Evolutionary conservation across 2,329 filamentous ascomycete species (phyloP), one percentile per base, ranked within the genome.

Genomic region (Arthroderma sp.): DNA sequence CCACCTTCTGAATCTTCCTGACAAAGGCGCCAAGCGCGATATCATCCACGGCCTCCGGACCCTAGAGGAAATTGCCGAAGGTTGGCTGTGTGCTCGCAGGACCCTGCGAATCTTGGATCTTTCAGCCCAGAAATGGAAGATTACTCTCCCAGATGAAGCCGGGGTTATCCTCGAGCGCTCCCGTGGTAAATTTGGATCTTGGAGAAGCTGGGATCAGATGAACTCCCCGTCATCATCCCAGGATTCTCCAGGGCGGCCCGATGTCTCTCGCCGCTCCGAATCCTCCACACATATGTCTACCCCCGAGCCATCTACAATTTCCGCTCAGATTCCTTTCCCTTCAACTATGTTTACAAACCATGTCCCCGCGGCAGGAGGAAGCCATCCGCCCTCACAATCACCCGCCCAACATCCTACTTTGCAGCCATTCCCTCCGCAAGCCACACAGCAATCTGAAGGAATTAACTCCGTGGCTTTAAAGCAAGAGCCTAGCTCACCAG

Each of bases 1-100:
- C 34, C 91, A 96, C 56, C 69, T 98, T 15, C 77, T 98, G 32
- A 95, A 95, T 53, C 70, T 96, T 1, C 88, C 88, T 0, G 88
- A 95, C 54, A 94, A 91, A 66, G 91, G 85, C 29, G 86, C 91
- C 4, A 82, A 79, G 56, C 73, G 89, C 54, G 89, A 96, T 61
- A 85, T 98, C 36, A 82, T 85, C 4, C 88, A 95, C 55, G 87
- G 89, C 1, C 74, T 94, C 37, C 89, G 86, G 56, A 86, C 94
- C 51, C 75, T 96, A 1, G 89, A 96, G 61, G 89, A 96, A 58
- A 95, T 98, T 54, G 86, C 86, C 0, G 88, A 95, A 61, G 83
- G 87, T 55, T 98, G 91, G 91, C 76, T 87, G 1, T 91, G 87
- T 56, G 89, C 88, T 6, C 75, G 88, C 43, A 77, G 89, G 8